Percentiles rank a stretch among this genome's conserved stretches.
Conservation (phyloP, 2,329 filamentous ascomycete genomes). For the Metarhizium guizhouense region DNA sequence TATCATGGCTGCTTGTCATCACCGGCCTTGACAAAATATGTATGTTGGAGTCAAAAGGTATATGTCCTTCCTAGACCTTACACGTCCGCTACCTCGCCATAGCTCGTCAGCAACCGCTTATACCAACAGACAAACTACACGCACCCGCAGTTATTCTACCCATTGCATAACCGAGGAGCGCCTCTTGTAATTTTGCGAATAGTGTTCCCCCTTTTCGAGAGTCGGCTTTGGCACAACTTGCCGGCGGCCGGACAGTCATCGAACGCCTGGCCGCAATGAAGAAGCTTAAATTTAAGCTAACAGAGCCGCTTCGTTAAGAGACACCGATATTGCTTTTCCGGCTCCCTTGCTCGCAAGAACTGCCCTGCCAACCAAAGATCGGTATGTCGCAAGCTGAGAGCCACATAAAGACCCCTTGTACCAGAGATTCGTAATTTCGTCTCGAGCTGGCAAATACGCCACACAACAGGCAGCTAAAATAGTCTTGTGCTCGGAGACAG, state of each 20-base stretch:
- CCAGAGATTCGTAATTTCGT: conserved; percentile 94
- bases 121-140: too few relatives aligned
- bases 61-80: too few relatives aligned
- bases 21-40: too few relatives aligned
- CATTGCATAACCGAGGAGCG: too few relatives aligned
- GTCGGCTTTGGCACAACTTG: not conserved
- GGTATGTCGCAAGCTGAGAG: conserved; percentile 23
- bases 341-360: conserved; percentile 32
- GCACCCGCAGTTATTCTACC: too few relatives aligned
- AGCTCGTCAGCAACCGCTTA: too few relatives aligned
- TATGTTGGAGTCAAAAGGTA: too few relatives aligned
- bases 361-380: conserved; percentile 28
- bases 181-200: too few relatives aligned
- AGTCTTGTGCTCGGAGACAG: conserved; percentile 67
- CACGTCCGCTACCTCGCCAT: too few relatives aligned
- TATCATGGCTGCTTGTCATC: too few relatives aligned
- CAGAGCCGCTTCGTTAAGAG: conserved; percentile 27
- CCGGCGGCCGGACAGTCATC: not conserved
- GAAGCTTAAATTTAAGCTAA: not conserved
- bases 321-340: conserved; percentile 20
- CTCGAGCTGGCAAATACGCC: conserved; percentile 74
- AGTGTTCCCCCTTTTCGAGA: not conserved
- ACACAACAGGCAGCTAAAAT: conserved; percentile 82
- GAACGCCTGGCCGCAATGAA: not conserved
- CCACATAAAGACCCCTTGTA: conserved; percentile 61